Percentiles rank a stretch among this genome's conserved stretches.
Evolutionary conservation across 108 stramenopile species (phyloP).

Genomic region (Conticribra guillardii): DNA sequence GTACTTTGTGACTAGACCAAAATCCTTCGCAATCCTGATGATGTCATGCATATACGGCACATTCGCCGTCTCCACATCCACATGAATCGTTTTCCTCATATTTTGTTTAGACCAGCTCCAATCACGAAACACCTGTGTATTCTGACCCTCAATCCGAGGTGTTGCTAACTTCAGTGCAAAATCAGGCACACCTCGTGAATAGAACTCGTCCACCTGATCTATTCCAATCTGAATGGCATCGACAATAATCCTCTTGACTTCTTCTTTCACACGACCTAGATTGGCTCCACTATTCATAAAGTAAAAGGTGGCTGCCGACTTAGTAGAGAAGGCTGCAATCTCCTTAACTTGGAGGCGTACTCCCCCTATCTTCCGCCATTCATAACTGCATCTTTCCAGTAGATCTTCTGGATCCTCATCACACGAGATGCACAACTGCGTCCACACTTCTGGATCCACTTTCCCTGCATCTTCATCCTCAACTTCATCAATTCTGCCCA

Average conservation of each 20-base stretch:
- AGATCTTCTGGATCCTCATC: slow-evolving; percentile 5
- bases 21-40: not conserved
- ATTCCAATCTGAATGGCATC: not conserved
- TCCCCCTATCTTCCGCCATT: slow-evolving; percentile 3
- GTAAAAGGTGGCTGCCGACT: not conserved
- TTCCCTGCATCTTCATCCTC: not conserved
- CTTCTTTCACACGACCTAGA: not conserved
- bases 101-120: not conserved
- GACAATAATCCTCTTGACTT: not conserved
- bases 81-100: not conserved
- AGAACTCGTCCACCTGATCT: not conserved
- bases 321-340: slow-evolving; percentile 1
- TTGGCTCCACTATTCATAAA: not conserved
- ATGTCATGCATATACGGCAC: not conserved
- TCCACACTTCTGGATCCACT: not conserved
- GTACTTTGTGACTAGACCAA: not conserved
- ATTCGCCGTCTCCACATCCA: not conserved
- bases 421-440: not conserved
- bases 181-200: not conserved
- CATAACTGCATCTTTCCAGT: not conserved
- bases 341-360: not conserved
- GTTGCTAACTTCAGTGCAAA: not conserved
- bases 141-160: not conserved
- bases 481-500: not conserved
- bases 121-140: not conserved